Evolutionary conservation across 2,329 filamentous ascomycete species (phyloP).

Genomic region (Cytospora chrysosperma): DNA sequence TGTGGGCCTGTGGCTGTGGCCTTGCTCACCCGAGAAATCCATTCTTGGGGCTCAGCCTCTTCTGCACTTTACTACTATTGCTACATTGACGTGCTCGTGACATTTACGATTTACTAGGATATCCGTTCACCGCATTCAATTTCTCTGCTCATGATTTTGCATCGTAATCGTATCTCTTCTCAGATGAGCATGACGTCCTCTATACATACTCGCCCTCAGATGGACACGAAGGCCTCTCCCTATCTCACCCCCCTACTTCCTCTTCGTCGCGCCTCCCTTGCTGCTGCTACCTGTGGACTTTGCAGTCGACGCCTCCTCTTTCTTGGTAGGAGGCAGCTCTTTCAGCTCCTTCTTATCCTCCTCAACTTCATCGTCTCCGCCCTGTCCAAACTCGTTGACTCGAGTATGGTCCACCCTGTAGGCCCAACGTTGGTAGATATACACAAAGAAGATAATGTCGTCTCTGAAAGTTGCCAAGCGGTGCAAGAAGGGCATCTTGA

Average conservation of each 20-base stretch:
- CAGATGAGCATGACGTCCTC: background rate
- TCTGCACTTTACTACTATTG: background rate
- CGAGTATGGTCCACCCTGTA: conserved; percentile 90
- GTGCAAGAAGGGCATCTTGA: conserved; percentile 97
- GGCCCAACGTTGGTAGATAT: conserved; percentile 89
- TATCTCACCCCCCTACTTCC: conserved; percentile 38
- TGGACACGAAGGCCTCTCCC: background rate
- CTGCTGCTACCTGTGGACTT: conserved; percentile 48
- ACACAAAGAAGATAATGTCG: conserved; percentile 97
- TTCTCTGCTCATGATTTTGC: background rate
- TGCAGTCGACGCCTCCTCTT: conserved; percentile 29
- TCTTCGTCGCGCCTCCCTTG: conserved; percentile 48
- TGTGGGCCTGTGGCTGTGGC: conserved; percentile 5
- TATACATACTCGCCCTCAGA: background rate
- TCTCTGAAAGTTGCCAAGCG: conserved; percentile 89
- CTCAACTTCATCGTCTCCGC: conserved; percentile 80
- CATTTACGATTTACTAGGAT: background rate
- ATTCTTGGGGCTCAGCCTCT: conserved; percentile 20
- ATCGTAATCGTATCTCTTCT: background rate
- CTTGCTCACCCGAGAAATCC: conserved; percentile 10
- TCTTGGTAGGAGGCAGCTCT: conserved; percentile 35
- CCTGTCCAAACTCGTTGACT: conserved; percentile 97
- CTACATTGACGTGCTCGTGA: background rate
- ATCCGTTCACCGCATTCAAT: background rate
- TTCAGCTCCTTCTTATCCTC: conserved; percentile 40